Evolutionary conservation across 331 rosid species (phyloP).

Genomic region (Cydonia oblonga): DNA sequence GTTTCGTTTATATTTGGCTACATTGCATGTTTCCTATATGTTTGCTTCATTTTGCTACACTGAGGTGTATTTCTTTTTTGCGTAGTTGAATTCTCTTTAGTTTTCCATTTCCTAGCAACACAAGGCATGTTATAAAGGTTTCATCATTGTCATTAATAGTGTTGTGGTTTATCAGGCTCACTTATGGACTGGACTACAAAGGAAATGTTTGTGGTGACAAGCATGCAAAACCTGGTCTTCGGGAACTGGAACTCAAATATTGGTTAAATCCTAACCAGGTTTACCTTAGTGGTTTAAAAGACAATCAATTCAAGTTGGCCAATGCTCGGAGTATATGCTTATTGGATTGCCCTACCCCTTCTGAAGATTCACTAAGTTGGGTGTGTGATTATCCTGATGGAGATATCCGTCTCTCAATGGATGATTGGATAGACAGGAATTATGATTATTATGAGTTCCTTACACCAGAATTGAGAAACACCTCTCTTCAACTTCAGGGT

Average conservation of each 20-base stretch:
- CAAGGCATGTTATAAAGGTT: background rate
- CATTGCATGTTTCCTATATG: background rate
- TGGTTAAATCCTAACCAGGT: conserved; percentile 96
- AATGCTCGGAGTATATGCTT: conserved; percentile 86
- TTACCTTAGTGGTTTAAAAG: conserved; percentile 78
- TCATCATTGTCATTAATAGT: conserved; percentile 10
- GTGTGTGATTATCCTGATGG: conserved; percentile 93
- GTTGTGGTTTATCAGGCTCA: conserved; percentile 53
- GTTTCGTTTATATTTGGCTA: background rate
- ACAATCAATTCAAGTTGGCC: conserved; percentile 48
- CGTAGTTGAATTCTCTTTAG: background rate
- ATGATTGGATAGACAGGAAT: conserved; percentile 72
- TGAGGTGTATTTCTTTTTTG: background rate
- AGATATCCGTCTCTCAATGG: conserved; percentile 50
- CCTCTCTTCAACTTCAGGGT: conserved; percentile 93
- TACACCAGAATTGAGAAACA: conserved; percentile 86
- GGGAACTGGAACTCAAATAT: conserved; percentile 64
- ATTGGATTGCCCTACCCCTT: conserved; percentile 66
- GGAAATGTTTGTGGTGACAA: conserved; percentile 91
- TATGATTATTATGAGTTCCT: conserved; percentile 80
- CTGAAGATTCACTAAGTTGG: conserved; percentile 72
- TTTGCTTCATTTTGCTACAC: background rate
- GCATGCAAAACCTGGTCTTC: conserved; percentile 71
- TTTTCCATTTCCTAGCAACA: background rate
- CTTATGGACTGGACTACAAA: conserved; percentile 90